Conservation (phyloP, 2,329 filamentous ascomycete genomes). For the Zasmidium cellare region DNA sequence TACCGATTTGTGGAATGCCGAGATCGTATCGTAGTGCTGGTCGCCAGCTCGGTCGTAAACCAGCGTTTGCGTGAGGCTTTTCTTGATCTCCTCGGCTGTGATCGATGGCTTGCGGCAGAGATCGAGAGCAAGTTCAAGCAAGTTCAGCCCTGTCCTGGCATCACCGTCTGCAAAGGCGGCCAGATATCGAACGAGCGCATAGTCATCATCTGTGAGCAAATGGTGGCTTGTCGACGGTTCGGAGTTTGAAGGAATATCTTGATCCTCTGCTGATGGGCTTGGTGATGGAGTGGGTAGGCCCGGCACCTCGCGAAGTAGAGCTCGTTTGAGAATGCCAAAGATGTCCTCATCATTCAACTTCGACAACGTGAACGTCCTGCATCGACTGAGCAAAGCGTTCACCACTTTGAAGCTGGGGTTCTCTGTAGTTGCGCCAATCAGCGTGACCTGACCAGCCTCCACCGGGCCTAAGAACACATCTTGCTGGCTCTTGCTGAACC, state of each 20-base stretch:
- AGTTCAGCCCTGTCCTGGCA: constrained; percentile 86
- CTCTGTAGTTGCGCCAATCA: constrained; percentile 95
- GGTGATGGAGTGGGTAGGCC: constrained; percentile 50
- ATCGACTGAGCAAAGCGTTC: constrained; percentile 81
- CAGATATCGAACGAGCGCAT: constrained; percentile 70
- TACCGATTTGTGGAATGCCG: constrained; percentile 93
- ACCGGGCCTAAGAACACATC: constrained; percentile 93
- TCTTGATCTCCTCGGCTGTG: constrained; percentile 76
- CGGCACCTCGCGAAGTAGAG: constrained; percentile 56
- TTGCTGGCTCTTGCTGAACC: constrained; percentile 89
- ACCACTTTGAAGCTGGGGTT: constrained; percentile 95
- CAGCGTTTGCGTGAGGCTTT: constrained; percentile 81
- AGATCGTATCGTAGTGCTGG: constrained; percentile 97
- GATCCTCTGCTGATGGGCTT: constrained; percentile 25
- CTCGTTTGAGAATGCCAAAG: constrained; percentile 71
- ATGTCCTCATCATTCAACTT: constrained; percentile 74
- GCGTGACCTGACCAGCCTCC: constrained; percentile 82
- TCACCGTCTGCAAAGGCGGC: constrained; percentile 88
- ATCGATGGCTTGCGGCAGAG: constrained; percentile 63
- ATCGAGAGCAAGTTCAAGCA: constrained; percentile 85
- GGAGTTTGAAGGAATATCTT: background rate
- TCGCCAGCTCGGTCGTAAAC: constrained; percentile 95
- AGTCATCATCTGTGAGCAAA: constrained; percentile 68
- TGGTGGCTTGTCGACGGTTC: constrained; percentile 30
- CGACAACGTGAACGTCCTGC: constrained; percentile 82